phyloP scores from a whole-genome alignment of 2,329 filamentous ascomycete species.

The Leptographium galeiforme region DNA sequence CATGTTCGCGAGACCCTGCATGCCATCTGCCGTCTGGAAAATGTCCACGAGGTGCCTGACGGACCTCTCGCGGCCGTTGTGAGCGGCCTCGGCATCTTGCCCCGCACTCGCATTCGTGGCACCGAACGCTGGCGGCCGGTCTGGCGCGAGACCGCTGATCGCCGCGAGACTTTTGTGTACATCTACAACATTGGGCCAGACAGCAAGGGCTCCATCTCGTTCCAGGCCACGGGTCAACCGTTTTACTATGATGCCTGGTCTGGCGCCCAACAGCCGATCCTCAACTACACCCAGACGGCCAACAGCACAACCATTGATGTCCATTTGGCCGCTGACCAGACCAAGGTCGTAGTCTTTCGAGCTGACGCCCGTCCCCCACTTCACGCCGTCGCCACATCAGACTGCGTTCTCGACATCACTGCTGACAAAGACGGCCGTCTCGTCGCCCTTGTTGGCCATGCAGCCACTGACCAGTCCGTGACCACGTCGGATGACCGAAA shows the following conservation, averaged over 20 bases:
- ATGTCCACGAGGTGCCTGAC: slow-evolving; percentile 19
- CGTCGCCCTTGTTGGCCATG: background rate
- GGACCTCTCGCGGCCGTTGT: slow-evolving; percentile 18
- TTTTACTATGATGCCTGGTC: slow-evolving; percentile 26
- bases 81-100: slow-evolving; percentile 16
- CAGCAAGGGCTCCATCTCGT: background rate
- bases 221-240: background rate
- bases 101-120: slow-evolving; percentile 15
- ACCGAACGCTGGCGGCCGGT: slow-evolving; percentile 22
- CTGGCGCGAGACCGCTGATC: slow-evolving; percentile 19
- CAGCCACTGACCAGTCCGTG: background rate
- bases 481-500: background rate
- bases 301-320: slow-evolving; percentile 19
- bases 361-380: too few relatives aligned
- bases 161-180: slow-evolving; percentile 21
- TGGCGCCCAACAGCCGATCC: slow-evolving; percentile 19
- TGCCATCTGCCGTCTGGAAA: slow-evolving; percentile 14
- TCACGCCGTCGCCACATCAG: background rate
- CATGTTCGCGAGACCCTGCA: slow-evolving; percentile 12
- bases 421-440: background rate
- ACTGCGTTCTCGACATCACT: background rate
- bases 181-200: slow-evolving; percentile 20
- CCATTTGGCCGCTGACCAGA: slow-evolving; percentile 24
- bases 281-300: slow-evolving; percentile 6
- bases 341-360: slow-evolving; percentile 18